Conservation (phyloP, 2,329 filamentous ascomycete species). For the Beauveria rudraprayagi region DNA sequence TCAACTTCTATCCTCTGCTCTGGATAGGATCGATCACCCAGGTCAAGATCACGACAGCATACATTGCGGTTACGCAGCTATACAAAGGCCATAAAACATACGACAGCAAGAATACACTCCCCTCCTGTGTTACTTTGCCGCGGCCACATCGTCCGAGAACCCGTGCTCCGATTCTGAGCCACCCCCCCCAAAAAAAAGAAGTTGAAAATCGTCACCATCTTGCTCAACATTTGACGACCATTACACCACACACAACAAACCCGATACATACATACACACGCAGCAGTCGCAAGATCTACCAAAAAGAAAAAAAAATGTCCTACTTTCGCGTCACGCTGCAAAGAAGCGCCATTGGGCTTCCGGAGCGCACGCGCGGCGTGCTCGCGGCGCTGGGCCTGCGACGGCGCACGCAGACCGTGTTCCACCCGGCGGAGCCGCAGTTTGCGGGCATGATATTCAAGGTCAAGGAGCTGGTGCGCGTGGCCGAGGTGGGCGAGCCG, state of each 20-base stretch:
- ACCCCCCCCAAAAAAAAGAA: neutral
- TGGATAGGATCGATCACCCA: neutral
- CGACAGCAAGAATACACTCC: neutral
- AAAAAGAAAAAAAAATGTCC: constrained; percentile 42
- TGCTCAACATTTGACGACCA: neutral
- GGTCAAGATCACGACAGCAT: neutral
- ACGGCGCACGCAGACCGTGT: constrained; percentile 78
- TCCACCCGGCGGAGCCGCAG: constrained; percentile 73
- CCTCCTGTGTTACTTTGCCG: neutral
- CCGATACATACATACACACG: neutral
- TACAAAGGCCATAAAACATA: neutral
- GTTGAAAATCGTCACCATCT: too few species aligned
- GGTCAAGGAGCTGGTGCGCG: constrained; percentile 84
- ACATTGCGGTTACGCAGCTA: neutral
- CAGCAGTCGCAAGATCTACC: neutral
- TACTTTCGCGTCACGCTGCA: constrained; percentile 90
- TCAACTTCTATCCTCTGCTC: neutral
- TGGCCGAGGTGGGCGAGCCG: constrained; percentile 63
- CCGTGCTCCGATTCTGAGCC: too few species aligned
- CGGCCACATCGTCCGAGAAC: too few species aligned
- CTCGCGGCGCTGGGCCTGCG: constrained; percentile 79
- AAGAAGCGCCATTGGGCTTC: constrained; percentile 83
- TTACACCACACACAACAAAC: neutral
- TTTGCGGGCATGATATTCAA: constrained; percentile 87
- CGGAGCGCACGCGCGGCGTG: constrained; percentile 68